phyloP scores from a whole-genome alignment of 768 basidiomycete genomes.

The Amyloporia xantha region DNA sequence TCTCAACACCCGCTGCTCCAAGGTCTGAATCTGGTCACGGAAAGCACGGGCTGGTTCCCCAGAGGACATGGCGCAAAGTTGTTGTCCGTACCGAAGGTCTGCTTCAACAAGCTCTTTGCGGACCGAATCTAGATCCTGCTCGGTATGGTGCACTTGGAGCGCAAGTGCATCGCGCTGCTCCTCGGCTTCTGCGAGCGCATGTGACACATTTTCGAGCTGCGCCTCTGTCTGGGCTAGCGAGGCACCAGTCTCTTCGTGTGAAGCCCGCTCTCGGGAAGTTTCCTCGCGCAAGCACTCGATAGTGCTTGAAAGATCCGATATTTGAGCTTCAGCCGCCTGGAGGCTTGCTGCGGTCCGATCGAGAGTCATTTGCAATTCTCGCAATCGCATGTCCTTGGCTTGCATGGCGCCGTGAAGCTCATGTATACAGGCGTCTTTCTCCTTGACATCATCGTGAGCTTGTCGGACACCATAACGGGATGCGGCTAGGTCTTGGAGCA shows the following conservation, averaged over 20 bases:
- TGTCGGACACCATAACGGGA: conserved; percentile 1
- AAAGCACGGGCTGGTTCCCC: conserved; percentile 46
- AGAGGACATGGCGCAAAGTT: conserved; percentile 56
- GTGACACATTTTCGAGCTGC: conserved; percentile 38
- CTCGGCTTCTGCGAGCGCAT: conserved; percentile 49
- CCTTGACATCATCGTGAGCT: not conserved
- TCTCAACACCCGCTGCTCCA: conserved; percentile 57
- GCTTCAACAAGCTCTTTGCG: conserved; percentile 49
- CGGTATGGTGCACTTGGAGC: conserved; percentile 60
- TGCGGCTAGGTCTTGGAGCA: not conserved
- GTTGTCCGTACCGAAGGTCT: conserved; percentile 60
- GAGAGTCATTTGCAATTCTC: not conserved
- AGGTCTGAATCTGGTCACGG: conserved; percentile 59
- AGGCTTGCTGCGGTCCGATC: conserved; percentile 10
- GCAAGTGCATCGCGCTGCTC: conserved; percentile 60
- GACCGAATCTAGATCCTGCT: conserved; percentile 45
- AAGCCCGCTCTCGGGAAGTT: conserved; percentile 8
- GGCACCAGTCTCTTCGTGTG: conserved; percentile 17
- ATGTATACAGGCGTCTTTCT: not conserved
- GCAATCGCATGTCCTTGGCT: not conserved
- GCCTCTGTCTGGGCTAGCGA: conserved; percentile 37
- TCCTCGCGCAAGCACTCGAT: conserved; percentile 17
- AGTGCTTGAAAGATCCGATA: conserved; percentile 12
- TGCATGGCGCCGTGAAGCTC: not conserved
- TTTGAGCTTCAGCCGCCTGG: conserved; percentile 7